Evolutionary conservation across 2,329 filamentous ascomycete genomes (phyloP).

Genomic region (Ceratocystis variospora): DNA sequence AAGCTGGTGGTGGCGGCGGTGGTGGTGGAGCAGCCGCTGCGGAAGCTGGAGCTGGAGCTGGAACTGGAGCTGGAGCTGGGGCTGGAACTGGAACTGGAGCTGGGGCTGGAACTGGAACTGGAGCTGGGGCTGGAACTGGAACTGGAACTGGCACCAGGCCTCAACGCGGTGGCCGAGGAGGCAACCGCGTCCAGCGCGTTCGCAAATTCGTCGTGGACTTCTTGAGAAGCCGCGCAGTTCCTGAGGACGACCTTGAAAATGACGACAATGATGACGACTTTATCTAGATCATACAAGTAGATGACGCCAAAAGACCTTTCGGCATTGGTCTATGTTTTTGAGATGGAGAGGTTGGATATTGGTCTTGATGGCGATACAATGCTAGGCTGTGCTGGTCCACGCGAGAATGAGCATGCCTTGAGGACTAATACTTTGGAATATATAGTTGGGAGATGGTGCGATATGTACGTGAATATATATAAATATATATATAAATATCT

Average conservation of each 20-base stretch:
- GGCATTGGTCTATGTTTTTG: not conserved
- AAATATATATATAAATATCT: not conserved
- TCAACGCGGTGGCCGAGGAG: not conserved
- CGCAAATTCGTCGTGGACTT: constrained; percentile 14
- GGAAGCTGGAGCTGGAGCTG: too few relatives aligned
- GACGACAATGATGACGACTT: constrained; percentile 14
- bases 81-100: too few relatives aligned
- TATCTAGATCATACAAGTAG: not conserved
- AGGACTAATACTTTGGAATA: not conserved
- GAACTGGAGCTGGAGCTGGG: too few relatives aligned
- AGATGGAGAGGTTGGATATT: not conserved
- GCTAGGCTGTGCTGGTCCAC: not conserved
- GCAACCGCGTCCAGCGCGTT: constrained; percentile 15
- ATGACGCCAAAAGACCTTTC: not conserved
- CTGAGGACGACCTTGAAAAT: constrained; percentile 12
- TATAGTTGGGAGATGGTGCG: not conserved
- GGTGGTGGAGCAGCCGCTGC: too few relatives aligned
- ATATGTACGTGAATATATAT: not conserved
- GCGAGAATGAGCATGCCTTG: not conserved
- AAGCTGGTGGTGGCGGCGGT: too few relatives aligned
- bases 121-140: too few relatives aligned
- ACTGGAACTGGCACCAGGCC: not conserved
- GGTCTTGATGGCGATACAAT: not conserved
- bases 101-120: too few relatives aligned
- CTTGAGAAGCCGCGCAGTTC: constrained; percentile 11